phyloP scores from a whole-genome alignment of 2,329 filamentous ascomycete species.

The Pseudodiploospora longispora region DNA sequence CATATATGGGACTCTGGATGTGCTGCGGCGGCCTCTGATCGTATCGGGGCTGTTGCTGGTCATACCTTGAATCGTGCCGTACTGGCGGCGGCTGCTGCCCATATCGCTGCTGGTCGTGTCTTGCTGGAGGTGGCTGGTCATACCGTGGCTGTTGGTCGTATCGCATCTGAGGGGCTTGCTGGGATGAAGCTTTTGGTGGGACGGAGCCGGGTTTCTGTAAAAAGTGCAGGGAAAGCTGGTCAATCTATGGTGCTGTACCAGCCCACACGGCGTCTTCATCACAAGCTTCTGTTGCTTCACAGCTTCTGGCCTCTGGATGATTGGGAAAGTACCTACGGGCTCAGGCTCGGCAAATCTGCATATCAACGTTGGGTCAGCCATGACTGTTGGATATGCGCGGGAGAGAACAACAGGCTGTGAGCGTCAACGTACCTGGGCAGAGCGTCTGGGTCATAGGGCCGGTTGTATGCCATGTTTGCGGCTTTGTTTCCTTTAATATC shows the following conservation, averaged over 20 bases:
- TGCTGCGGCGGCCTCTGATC: slow-evolving; percentile 21
- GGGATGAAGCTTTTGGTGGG: slow-evolving; percentile 13
- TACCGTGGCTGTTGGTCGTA: slow-evolving; percentile 11
- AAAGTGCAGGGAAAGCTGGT: not conserved
- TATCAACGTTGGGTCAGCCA: not conserved
- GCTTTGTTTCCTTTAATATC: too few relatives aligned
- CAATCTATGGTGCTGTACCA: not conserved
- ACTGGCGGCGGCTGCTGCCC: slow-evolving; percentile 7
- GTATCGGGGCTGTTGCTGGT: slow-evolving; percentile 1
- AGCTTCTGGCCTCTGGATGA: not conserved
- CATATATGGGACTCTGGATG: slow-evolving; percentile 32
- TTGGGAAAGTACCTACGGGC: slow-evolving; percentile 38
- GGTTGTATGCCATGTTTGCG: slow-evolving; percentile 80
- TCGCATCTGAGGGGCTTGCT: slow-evolving; percentile 13
- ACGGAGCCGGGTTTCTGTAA: slow-evolving; percentile 29
- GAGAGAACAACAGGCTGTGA: slow-evolving; percentile 2
- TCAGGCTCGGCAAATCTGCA: slow-evolving; percentile 68
- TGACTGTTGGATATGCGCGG: not conserved
- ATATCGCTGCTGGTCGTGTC: slow-evolving; percentile 9
- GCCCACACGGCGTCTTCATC: not conserved
- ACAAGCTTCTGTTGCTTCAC: not conserved
- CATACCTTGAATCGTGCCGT: slow-evolving; percentile 1
- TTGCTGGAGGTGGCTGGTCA: slow-evolving; percentile 3
- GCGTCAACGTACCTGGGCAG: slow-evolving; percentile 67
- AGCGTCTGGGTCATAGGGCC: slow-evolving; percentile 86